Conservation (phyloP, 495 filamentous ascomycete species). For the Hypoxylon rickii region DNA sequence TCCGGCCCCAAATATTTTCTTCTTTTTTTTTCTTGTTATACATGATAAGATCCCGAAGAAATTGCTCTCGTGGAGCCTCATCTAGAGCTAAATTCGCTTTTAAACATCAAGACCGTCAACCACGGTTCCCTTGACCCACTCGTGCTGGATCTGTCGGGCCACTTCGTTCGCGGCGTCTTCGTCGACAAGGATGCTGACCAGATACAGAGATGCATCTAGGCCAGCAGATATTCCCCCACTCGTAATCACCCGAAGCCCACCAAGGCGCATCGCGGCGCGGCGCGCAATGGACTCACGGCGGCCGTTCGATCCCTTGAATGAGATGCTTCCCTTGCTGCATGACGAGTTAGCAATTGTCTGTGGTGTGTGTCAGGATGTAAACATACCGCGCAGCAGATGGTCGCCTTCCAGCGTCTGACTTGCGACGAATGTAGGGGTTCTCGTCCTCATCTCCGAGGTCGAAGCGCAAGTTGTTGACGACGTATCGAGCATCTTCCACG, state of each 20-base stretch:
- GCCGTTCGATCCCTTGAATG: constrained; percentile 65
- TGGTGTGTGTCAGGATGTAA: background rate
- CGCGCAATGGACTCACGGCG: constrained; percentile 71
- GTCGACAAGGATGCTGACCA: constrained; percentile 73
- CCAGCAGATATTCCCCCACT: constrained; percentile 76
- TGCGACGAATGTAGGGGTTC: constrained; percentile 73
- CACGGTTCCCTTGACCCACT: constrained; percentile 71
- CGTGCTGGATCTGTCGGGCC: constrained; percentile 68
- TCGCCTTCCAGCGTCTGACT: constrained; percentile 62
- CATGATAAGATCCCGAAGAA: constrained; percentile 9
- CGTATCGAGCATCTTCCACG: constrained; percentile 72
- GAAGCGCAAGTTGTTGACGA: constrained; percentile 80
- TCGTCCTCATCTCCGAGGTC: constrained; percentile 74
- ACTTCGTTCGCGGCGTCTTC: constrained; percentile 71
- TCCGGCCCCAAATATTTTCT: background rate
- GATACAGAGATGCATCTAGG: constrained; percentile 76
- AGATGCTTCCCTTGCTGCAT: constrained; percentile 68
- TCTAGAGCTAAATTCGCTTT: constrained; percentile 22
- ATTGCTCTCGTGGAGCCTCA: background rate
- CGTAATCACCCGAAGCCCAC: constrained; percentile 76
- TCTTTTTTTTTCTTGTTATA: constrained; percentile 5
- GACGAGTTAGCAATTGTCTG: constrained; percentile 18
- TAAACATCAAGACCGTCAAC: constrained; percentile 76
- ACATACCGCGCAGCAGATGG: constrained; percentile 65
- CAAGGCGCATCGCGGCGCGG: constrained; percentile 66